Percentiles rank a stretch among this genome's conserved stretches.
These are phyloP conservation scores for Blastobotrys malaysiensis DNA, from an alignment of 1,139 yeast genomes.

Conservation along the genomic window DNA sequence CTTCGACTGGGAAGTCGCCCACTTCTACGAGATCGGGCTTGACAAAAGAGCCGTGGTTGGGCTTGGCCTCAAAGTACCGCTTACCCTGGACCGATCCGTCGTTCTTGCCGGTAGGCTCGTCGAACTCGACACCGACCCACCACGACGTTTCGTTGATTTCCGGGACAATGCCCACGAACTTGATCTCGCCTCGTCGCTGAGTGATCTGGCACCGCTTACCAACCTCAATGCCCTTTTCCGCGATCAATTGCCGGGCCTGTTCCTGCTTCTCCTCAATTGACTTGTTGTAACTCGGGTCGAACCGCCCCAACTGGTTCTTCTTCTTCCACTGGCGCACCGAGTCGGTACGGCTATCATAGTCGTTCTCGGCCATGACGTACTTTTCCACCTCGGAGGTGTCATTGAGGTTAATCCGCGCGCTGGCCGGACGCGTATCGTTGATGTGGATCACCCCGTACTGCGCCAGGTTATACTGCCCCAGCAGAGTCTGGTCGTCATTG, in stretches of 20 bases:
- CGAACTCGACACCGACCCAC: slow-evolving; percentile 81
- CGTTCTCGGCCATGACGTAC: slow-evolving; percentile 59
- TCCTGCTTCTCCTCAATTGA: slow-evolving; percentile 25
- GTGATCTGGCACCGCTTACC: slow-evolving; percentile 38
- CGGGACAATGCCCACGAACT: slow-evolving; percentile 61
- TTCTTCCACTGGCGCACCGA: slow-evolving; percentile 77
- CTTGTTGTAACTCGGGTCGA: slow-evolving; percentile 45
- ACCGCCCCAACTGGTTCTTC: slow-evolving; percentile 61
- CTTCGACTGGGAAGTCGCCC: slow-evolving; percentile 34
- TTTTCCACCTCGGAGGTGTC: slow-evolving; percentile 35
- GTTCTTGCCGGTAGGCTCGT: slow-evolving; percentile 63
- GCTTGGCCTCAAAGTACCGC: slow-evolving; percentile 53
- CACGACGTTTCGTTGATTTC: slow-evolving; percentile 39
- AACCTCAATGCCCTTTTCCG: slow-evolving; percentile 33
- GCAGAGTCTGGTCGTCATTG: slow-evolving; percentile 18
- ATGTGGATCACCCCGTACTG: slow-evolving; percentile 34
- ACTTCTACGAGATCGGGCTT: slow-evolving; percentile 34
- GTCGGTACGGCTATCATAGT: slow-evolving; percentile 54
- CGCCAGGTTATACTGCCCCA: slow-evolving; percentile 23
- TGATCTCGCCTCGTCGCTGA: slow-evolving; percentile 62
- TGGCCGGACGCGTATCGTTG: slow-evolving; percentile 36
- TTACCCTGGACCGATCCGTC: slow-evolving; percentile 68
- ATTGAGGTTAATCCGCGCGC: slow-evolving; percentile 31
- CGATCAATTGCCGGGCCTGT: slow-evolving; percentile 28
- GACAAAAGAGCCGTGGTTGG: slow-evolving; percentile 48